Conservation (phyloP, 2,329 filamentous ascomycete species). For the Nakataea oryzae region DNA sequence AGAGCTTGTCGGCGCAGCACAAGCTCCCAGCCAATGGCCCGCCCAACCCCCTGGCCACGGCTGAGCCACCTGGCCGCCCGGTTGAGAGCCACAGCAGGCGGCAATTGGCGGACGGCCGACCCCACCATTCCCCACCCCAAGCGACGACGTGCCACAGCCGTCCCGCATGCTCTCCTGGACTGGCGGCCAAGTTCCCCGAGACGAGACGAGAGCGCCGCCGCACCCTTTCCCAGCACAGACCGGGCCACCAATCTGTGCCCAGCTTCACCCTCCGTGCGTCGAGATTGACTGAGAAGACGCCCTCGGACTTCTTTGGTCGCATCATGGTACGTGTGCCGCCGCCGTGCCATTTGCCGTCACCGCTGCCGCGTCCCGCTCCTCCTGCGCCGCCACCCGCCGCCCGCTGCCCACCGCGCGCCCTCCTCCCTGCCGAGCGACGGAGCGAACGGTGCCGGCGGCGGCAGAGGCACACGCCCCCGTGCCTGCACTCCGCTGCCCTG, state of each 20-base stretch:
- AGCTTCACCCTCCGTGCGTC: background rate
- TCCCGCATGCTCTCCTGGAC: background rate
- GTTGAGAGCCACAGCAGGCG: background rate
- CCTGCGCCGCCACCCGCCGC: no score
- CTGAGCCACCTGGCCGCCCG: background rate
- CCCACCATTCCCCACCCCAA: background rate
- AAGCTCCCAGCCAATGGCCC: background rate
- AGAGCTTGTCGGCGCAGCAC: background rate
- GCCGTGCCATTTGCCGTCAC: background rate
- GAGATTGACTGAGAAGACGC: background rate
- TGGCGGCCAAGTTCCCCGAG: background rate
- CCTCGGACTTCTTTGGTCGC: background rate
- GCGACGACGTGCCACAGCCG: background rate
- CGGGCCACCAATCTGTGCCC: background rate
- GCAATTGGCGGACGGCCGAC: background rate
- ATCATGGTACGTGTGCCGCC: background rate
- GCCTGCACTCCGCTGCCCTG: background rate
- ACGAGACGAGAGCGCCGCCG: background rate
- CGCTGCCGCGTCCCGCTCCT: no score
- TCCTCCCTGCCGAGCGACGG: background rate
- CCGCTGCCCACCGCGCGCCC: no score
- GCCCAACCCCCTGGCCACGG: no score
- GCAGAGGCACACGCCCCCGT: background rate
- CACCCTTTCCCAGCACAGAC: background rate
- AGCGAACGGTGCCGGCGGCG: background rate